These are phyloP conservation scores for Neolentinus lepideus DNA, from an alignment of 1,284 basidiomycete species.

Conservation along the genomic window DNA sequence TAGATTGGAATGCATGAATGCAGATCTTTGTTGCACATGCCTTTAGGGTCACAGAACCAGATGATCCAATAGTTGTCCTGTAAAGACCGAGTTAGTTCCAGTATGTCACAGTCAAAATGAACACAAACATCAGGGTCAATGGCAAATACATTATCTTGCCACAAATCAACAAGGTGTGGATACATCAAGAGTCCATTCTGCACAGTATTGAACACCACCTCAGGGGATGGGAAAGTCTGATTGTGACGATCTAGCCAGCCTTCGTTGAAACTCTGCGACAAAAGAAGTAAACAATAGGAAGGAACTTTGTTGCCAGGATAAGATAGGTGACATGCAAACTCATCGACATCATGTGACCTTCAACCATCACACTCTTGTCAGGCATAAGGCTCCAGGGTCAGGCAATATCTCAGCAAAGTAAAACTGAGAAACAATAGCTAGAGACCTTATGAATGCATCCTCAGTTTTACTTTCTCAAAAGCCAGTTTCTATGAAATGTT, in stretches of 20 bases:
- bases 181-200: not conserved
- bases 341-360: no score
- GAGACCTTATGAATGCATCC: no score
- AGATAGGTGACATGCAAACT: not conserved
- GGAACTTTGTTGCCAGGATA: not conserved
- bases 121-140: not conserved
- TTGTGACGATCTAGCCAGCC: no score
- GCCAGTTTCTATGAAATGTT: no score
- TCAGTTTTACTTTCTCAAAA: no score
- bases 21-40: not conserved
- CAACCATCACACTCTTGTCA: no score
- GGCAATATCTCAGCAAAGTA: no score
- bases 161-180: not conserved
- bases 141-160: not conserved
- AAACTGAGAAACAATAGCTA: no score
- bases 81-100: not conserved
- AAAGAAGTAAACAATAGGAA: not conserved
- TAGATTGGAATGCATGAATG: not conserved
- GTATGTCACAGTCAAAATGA: not conserved
- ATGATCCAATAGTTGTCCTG: not conserved
- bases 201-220: not conserved
- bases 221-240: not conserved
- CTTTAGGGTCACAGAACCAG: not conserved
- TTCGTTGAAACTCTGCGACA: no score
- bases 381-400: no score